These are phyloP conservation scores for Ceratocystis cubensis DNA, from an alignment of 2,329 filamentous ascomycete species.

Conservation along the genomic window DNA sequence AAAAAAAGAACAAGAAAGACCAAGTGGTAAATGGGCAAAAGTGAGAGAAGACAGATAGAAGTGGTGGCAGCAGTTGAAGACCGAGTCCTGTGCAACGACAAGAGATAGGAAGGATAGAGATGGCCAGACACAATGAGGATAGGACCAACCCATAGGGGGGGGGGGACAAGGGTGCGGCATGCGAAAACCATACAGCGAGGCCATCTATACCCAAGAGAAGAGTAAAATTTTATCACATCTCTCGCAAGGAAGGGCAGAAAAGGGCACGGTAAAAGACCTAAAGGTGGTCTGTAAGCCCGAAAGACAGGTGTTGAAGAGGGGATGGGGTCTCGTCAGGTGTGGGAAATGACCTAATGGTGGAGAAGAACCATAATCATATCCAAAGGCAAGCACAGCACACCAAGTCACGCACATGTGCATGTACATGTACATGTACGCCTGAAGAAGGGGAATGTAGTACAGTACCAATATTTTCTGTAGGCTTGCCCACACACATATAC, in stretches of 20 bases:
- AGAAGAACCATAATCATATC: background rate
- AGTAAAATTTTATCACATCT: background rate
- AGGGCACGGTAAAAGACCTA: background rate
- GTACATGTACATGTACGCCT: background rate
- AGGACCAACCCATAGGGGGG: background rate
- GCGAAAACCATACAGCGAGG: background rate
- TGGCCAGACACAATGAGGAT: background rate
- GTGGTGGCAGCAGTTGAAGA: background rate
- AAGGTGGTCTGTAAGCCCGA: background rate
- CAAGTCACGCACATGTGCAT: background rate
- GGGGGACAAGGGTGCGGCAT: background rate
- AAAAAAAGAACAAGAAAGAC: no score
- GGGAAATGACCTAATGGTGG: background rate
- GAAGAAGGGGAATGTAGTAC: background rate
- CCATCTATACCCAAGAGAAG: background rate
- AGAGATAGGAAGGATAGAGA: background rate
- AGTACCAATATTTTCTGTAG: background rate
- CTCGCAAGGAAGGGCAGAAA: background rate
- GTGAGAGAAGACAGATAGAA: background rate
- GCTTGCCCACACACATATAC: background rate
- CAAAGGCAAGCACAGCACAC: background rate
- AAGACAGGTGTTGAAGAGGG: background rate
- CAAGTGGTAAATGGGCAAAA: background rate
- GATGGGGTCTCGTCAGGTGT: background rate
- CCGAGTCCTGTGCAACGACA: slow-evolving; percentile 7